Conservation (phyloP, 2,329 filamentous ascomycete genomes). For the Claviceps arundinis region DNA sequence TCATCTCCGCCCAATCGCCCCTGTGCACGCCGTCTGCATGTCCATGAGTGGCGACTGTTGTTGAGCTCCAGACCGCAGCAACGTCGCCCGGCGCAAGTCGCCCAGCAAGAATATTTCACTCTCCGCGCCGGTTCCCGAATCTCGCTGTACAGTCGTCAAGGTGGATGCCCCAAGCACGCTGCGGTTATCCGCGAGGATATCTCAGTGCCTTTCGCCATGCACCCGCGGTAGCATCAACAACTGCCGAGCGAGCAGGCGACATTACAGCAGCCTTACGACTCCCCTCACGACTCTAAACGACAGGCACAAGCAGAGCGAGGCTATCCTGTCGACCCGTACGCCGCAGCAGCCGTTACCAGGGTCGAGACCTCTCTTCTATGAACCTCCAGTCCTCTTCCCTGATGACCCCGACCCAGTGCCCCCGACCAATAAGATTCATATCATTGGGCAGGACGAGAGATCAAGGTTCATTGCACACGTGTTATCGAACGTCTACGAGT, state of each 20-base stretch:
- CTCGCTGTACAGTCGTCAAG: conserved; percentile 13
- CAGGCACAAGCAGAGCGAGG: conserved; percentile 12
- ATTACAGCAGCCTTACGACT: conserved; percentile 17
- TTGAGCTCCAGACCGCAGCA: not conserved
- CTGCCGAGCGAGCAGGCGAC: conserved; percentile 25
- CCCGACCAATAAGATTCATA: conserved; percentile 26
- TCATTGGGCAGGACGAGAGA: conserved; percentile 27
- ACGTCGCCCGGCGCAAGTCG: not conserved
- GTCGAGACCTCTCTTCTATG: conserved; percentile 15
- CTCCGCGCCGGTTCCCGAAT: not conserved
- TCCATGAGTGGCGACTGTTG: not conserved
- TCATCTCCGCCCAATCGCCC: too few species aligned
- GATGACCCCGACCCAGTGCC: conserved; percentile 16
- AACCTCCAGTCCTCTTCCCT: conserved; percentile 24
- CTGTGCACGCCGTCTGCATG: too few species aligned
- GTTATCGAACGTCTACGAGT: conserved; percentile 27
- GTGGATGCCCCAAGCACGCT: conserved; percentile 24
- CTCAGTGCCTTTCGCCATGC: conserved; percentile 24
- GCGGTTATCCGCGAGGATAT: conserved; percentile 32
- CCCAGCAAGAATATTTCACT: not conserved
- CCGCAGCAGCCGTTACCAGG: conserved; percentile 6
- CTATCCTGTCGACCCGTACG: conserved; percentile 10
- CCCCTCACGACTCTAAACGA: conserved; percentile 13
- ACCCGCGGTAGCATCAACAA: conserved; percentile 22
- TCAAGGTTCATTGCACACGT: conserved; percentile 29